These are phyloP conservation scores for Pyrenophora teres DNA, from an alignment of 2,329 filamentous ascomycete species.

Conservation along the genomic window DNA sequence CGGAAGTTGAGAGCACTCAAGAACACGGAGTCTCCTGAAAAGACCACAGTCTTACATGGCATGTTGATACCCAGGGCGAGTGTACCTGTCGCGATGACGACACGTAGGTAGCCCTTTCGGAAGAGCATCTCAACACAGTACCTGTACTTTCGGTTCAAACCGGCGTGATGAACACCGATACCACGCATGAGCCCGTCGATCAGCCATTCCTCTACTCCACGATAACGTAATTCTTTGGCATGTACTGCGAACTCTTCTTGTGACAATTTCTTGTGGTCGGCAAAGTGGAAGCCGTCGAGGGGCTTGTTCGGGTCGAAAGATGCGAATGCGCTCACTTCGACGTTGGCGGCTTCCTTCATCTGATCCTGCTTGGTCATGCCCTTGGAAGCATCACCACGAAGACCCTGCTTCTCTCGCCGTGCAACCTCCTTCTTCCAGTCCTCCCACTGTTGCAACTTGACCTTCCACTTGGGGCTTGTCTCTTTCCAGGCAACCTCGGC, in stretches of 20 bases:
- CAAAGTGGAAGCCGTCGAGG: slow-evolving; percentile 68
- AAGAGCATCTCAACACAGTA: slow-evolving; percentile 76
- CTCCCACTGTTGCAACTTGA: slow-evolving; percentile 62
- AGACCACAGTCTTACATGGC: slow-evolving; percentile 80
- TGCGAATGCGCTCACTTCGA: slow-evolving; percentile 63
- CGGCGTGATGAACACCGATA: slow-evolving; percentile 77
- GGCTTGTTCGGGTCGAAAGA: slow-evolving; percentile 69
- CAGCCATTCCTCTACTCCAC: slow-evolving; percentile 58
- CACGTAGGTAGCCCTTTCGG: slow-evolving; percentile 70
- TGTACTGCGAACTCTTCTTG: slow-evolving; percentile 63
- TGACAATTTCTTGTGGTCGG: slow-evolving; percentile 63
- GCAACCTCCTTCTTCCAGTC: slow-evolving; percentile 58
- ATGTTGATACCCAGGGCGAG: slow-evolving; percentile 73
- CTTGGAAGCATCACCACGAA: slow-evolving; percentile 52
- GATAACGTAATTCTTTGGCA: slow-evolving; percentile 57
- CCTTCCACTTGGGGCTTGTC: slow-evolving; percentile 63
- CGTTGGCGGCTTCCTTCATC: slow-evolving; percentile 60
- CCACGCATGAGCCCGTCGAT: slow-evolving; percentile 68
- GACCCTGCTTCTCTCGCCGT: slow-evolving; percentile 51
- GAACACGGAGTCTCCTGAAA: slow-evolving; percentile 73
- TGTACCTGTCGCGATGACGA: slow-evolving; percentile 76
- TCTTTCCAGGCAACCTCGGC: slow-evolving; percentile 64
- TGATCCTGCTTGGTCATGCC: slow-evolving; percentile 62
- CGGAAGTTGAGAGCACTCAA: slow-evolving; percentile 77
- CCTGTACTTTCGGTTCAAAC: slow-evolving; percentile 78